These are phyloP conservation scores for Capsicum baccatum DNA, from an alignment of 257 asterid genomes.

Conservation along the genomic window DNA sequence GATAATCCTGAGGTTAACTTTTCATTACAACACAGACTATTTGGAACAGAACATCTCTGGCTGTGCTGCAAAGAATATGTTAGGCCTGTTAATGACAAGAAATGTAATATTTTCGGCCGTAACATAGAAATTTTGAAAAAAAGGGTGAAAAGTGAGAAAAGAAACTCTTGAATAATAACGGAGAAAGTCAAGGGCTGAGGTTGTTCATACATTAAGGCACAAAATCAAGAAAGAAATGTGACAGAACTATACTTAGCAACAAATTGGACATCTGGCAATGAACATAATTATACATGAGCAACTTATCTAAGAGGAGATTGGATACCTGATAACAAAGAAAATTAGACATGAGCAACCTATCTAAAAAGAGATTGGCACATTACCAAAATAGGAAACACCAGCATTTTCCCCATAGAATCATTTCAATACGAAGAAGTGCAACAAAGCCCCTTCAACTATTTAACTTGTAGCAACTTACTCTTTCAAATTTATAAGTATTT, in stretches of 20 bases:
- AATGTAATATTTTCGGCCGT: background rate
- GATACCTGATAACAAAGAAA: background rate
- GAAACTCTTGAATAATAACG: background rate
- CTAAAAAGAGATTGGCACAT: background rate
- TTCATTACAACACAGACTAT: background rate
- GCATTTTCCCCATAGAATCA: background rate
- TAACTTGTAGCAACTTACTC: background rate
- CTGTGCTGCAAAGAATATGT: background rate
- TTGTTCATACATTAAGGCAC: background rate
- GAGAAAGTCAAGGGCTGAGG: background rate
- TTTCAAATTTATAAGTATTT: background rate
- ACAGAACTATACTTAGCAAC: background rate
- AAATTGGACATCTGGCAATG: background rate
- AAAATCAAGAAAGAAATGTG: background rate
- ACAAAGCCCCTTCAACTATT: background rate
- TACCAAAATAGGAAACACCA: background rate
- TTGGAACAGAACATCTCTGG: background rate
- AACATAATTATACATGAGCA: background rate
- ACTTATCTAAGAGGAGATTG: background rate
- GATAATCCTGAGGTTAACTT: background rate
- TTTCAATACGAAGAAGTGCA: background rate
- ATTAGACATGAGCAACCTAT: background rate
- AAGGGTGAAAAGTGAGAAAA: background rate
- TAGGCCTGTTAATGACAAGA: background rate
- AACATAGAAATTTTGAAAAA: background rate